A percentile compares a stretch with the other conserved stretches of the same genome.
Conservation (phyloP, 2,329 filamentous ascomycete genomes). For the Hypoxylon sp. region DNA sequence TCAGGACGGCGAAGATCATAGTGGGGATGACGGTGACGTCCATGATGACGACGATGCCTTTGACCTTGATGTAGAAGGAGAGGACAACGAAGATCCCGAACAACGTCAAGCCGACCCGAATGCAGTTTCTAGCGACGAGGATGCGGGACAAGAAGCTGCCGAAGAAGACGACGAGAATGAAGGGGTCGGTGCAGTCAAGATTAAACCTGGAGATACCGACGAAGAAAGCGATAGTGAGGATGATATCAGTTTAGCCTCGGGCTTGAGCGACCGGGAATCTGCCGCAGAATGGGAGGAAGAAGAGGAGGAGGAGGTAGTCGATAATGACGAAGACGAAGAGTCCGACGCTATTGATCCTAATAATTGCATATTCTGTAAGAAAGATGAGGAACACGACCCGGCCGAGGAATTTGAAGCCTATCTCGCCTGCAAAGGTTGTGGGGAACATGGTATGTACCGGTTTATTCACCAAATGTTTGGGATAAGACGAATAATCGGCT, state of each 20-base stretch:
- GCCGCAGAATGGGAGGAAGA: constrained; percentile 45
- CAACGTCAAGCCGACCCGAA: constrained; percentile 33
- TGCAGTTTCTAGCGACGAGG: constrained; percentile 46
- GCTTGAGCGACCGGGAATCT: constrained; percentile 42
- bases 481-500: constrained; percentile 46
- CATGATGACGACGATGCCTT: constrained; percentile 49
- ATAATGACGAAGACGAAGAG: constrained; percentile 47
- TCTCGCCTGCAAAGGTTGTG: constrained; percentile 79
- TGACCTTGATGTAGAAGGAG: constrained; percentile 54
- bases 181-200: constrained; percentile 65
- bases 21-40: constrained; percentile 45
- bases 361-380: constrained; percentile 42
- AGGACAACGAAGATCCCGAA: constrained; percentile 50
- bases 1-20: constrained; percentile 33
- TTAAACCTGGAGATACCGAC: constrained; percentile 61
- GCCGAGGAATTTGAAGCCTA: constrained; percentile 81
- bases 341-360: constrained; percentile 42
- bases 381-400: constrained; percentile 53
- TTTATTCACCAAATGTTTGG: too few species aligned
- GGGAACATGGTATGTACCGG: constrained; percentile 83
- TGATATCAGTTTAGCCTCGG: constrained; percentile 42
- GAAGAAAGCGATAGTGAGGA: constrained; percentile 51
- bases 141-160: constrained; percentile 40
- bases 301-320: constrained; percentile 45
- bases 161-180: constrained; percentile 58